These are phyloP conservation scores for Boehmeria nivea DNA, from an alignment of 306 rosid genomes.

Conservation along the genomic window DNA sequence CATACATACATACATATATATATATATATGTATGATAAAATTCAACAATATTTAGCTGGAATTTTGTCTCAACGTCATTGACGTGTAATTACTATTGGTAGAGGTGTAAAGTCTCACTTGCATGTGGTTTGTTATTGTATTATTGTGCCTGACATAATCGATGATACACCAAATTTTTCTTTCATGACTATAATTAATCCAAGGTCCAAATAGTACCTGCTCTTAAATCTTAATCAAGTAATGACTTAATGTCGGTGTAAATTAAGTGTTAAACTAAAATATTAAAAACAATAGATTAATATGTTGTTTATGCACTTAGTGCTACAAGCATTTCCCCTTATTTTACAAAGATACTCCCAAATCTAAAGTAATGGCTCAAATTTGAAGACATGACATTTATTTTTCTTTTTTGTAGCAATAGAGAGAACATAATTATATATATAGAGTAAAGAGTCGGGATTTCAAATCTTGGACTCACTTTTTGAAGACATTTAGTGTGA, in stretches of 20 bases:
- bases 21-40: neutral
- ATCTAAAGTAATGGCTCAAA: neutral
- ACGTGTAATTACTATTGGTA: neutral
- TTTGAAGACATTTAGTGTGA: neutral
- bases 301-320: neutral
- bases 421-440: neutral
- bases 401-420: neutral
- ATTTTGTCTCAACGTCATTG: neutral
- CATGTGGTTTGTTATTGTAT: constrained; percentile 1
- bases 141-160: neutral
- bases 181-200: too few species aligned
- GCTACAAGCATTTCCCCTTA: neutral
- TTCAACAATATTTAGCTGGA: neutral
- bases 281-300: too few species aligned
- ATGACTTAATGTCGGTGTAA: too few species aligned
- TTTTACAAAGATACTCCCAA: neutral
- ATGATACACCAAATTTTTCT: too few species aligned
- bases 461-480: neutral
- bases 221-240: too few species aligned
- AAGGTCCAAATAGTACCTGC: too few species aligned
- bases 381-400: neutral
- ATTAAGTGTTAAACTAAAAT: too few species aligned
- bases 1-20: neutral
- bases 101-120: neutral
- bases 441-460: neutral